Conservation (phyloP, 1,284 basidiomycete genomes). For the Microstroma glucosiphilum region DNA sequence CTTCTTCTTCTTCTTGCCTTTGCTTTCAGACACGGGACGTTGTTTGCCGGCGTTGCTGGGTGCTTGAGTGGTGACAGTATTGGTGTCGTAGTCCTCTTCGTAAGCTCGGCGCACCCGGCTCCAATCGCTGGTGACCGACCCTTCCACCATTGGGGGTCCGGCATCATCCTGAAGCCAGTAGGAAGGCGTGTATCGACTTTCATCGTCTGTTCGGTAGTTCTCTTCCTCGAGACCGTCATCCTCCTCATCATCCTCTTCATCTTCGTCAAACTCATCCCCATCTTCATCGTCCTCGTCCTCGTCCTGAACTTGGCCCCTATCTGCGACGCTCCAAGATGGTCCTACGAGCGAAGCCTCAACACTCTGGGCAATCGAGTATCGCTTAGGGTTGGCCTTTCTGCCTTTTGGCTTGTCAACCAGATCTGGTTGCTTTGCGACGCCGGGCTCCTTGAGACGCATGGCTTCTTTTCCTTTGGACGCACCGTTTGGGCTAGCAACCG, state of each 20-base stretch:
- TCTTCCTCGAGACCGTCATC: neutral
- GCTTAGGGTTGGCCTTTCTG: neutral
- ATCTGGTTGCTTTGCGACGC: neutral
- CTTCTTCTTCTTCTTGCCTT: too few relatives aligned
- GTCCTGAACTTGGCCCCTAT: neutral
- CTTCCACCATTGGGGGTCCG: neutral
- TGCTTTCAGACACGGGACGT: too few relatives aligned
- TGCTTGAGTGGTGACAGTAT: neutral
- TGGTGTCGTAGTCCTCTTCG: neutral
- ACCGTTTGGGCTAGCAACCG: neutral
- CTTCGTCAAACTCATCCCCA: neutral
- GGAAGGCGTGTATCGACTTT: neutral
- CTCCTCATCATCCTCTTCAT: neutral
- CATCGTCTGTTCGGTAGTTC: neutral
- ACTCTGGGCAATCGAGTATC: slow-evolving; percentile 2
- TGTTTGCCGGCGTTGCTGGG: neutral
- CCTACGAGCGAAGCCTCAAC: slow-evolving; percentile 2
- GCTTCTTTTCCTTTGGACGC: neutral
- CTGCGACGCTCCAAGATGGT: neutral
- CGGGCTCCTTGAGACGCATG: neutral
- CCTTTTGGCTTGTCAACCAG: neutral
- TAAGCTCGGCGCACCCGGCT: neutral
- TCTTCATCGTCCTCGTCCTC: slow-evolving; percentile 3
- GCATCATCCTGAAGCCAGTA: neutral
- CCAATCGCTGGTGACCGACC: neutral